These are phyloP conservation scores for Penicillium sp. DNA, from an alignment of 2,329 filamentous ascomycete genomes.

Conservation along the genomic window DNA sequence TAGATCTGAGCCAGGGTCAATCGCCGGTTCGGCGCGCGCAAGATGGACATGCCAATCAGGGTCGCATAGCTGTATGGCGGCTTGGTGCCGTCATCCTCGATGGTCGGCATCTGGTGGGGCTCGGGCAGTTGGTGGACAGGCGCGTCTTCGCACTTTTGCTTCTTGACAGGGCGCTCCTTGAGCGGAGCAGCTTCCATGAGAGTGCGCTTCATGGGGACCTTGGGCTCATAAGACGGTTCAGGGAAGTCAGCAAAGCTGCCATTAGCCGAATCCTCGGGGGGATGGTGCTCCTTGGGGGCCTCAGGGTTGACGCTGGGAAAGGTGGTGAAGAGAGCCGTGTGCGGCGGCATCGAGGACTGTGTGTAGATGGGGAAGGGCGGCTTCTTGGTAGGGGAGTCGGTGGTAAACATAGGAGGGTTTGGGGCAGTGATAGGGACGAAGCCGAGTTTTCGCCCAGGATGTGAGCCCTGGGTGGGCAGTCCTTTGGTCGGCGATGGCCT, in stretches of 20 bases:
- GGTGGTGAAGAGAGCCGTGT: conserved; percentile 53
- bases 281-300: conserved; percentile 52
- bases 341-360: conserved; percentile 42
- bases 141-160: conserved; percentile 62
- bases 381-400: conserved; percentile 53
- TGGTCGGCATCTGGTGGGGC: conserved; percentile 75
- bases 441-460: conserved; percentile 60
- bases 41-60: conserved; percentile 94
- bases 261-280: conserved; percentile 41
- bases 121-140: conserved; percentile 60
- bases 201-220: conserved; percentile 57
- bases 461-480: conserved; percentile 56
- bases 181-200: conserved; percentile 74
- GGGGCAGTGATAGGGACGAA: conserved; percentile 62
- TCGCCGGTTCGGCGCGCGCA: conserved; percentile 78
- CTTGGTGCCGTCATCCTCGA: conserved; percentile 85
- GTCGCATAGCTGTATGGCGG: conserved; percentile 91
- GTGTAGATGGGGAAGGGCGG: conserved; percentile 37
- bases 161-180: conserved; percentile 71
- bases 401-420: conserved; percentile 46
- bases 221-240: conserved; percentile 48
- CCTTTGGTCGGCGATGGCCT: conserved; percentile 72
- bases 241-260: conserved; percentile 52
- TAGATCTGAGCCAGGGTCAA: conserved; percentile 94
- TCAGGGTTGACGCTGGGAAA: conserved; percentile 51